Evolutionary conservation across 1,284 basidiomycete genomes (phyloP).

Genomic region (Baeospora myosura): DNA sequence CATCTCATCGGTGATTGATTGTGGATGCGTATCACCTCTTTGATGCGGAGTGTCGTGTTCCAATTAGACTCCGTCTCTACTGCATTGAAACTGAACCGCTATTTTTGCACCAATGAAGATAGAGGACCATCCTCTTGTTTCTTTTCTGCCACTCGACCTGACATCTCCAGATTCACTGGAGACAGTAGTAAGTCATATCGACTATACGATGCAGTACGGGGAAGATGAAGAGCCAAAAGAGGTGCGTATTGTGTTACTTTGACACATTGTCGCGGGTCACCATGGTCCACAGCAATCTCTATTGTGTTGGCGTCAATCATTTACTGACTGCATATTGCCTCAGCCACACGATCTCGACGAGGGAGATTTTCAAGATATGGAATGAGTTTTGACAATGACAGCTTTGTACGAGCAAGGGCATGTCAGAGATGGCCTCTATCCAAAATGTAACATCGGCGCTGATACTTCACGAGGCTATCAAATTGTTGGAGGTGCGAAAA

Average conservation of each 20-base stretch:
- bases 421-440: not conserved
- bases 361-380: conserved; percentile 74
- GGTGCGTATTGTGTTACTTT: too few species aligned
- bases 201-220: conserved; percentile 95
- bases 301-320: not conserved
- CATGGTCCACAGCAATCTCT: not conserved
- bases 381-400: conserved; percentile 27
- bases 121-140: conserved; percentile 96
- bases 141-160: conserved; percentile 92
- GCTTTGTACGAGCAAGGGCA: not conserved
- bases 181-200: conserved; percentile 89
- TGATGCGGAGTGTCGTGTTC: not conserved
- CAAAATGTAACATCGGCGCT: not conserved
- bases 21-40: conserved; percentile 3
- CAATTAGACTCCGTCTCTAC: not conserved
- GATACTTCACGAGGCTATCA: too few species aligned
- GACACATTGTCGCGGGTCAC: conserved; percentile 6
- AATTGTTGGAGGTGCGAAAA: too few species aligned
- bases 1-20: too few species aligned
- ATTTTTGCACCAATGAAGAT: conserved; percentile 66
- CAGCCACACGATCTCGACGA: conserved; percentile 85
- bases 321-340: conserved; percentile 7
- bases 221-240: conserved; percentile 91
- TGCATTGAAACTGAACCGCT: too few species aligned
- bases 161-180: conserved; percentile 87